phyloP scores from a whole-genome alignment of 2,329 filamentous ascomycete genomes.

The Aspergillus pseudoterreus region DNA sequence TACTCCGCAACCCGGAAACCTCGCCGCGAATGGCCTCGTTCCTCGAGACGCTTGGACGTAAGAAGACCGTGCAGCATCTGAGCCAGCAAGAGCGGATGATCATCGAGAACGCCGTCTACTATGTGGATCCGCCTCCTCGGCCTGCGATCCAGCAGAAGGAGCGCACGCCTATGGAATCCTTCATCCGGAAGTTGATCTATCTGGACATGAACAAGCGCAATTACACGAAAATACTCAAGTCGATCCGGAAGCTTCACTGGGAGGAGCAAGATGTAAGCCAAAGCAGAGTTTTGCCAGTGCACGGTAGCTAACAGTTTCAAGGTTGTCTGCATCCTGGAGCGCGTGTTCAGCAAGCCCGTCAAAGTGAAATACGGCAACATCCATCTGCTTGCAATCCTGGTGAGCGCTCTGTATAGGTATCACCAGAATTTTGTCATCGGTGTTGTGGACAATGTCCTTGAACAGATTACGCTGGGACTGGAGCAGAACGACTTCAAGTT shows the following conservation, averaged over 20 bases:
- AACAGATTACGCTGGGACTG: constrained; percentile 80
- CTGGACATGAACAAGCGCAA: constrained; percentile 91
- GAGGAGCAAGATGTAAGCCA: constrained; percentile 73
- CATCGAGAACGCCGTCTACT: constrained; percentile 96
- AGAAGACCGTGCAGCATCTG: constrained; percentile 92
- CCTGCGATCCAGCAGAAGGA: constrained; percentile 96
- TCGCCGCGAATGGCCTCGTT: constrained; percentile 91
- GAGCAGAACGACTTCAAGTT: constrained; percentile 97
- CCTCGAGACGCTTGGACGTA: constrained; percentile 88
- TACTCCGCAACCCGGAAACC: constrained; percentile 88
- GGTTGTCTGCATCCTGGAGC: constrained; percentile 75
- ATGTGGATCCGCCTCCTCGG: constrained; percentile 90
- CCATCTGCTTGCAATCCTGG: constrained; percentile 83
- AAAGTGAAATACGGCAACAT: constrained; percentile 98
- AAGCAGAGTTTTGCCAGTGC: neutral
- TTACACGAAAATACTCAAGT: constrained; percentile 88
- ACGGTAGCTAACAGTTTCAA: constrained; percentile 9
- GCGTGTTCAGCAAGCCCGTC: constrained; percentile 91
- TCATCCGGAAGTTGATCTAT: constrained; percentile 89
- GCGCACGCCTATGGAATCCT: constrained; percentile 85
- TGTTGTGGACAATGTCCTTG: constrained; percentile 88
- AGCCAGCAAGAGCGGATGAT: constrained; percentile 96
- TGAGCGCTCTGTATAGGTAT: constrained; percentile 84
- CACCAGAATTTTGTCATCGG: constrained; percentile 86
- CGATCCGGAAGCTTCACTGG: constrained; percentile 94